Evolutionary conservation across 768 basidiomycete species (phyloP).

Genomic region (Xerocomellus chrysenteron): DNA sequence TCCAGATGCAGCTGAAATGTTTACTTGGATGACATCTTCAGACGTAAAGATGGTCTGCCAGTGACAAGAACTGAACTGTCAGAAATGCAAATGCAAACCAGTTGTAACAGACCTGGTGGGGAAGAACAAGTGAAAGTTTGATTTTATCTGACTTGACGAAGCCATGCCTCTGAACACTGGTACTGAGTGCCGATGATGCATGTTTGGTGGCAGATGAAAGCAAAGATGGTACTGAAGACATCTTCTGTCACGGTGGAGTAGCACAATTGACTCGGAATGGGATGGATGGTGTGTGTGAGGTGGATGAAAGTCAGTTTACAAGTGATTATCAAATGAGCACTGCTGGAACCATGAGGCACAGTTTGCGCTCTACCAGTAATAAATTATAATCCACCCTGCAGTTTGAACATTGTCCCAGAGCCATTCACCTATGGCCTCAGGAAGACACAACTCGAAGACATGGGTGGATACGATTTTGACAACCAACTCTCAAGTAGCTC

Average conservation of each 20-base stretch:
- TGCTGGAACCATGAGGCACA: too few relatives aligned
- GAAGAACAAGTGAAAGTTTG: slow-evolving; percentile 42
- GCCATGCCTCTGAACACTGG: slow-evolving; percentile 58
- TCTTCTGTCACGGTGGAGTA: slow-evolving; percentile 30
- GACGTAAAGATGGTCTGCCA: slow-evolving; percentile 78
- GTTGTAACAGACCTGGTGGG: slow-evolving; percentile 75
- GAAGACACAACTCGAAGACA: too few relatives aligned
- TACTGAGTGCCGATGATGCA: slow-evolving; percentile 46
- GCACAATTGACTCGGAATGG: too few relatives aligned
- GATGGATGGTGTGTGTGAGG: too few relatives aligned
- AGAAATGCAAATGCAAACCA: slow-evolving; percentile 2
- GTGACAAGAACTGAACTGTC: slow-evolving; percentile 33
- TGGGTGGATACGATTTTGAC: too few relatives aligned
- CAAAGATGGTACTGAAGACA: slow-evolving; percentile 62
- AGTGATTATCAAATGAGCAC: too few relatives aligned
- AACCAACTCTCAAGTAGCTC: too few relatives aligned
- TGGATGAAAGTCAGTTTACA: too few relatives aligned
- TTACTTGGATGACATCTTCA: slow-evolving; percentile 91
- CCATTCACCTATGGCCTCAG: too few relatives aligned
- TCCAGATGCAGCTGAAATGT: slow-evolving; percentile 87
- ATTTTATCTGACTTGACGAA: slow-evolving; percentile 79
- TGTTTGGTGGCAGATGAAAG: slow-evolving; percentile 62
- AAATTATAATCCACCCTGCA: too few relatives aligned
- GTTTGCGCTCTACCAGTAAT: too few relatives aligned
- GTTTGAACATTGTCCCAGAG: too few relatives aligned